phyloP scores from a whole-genome alignment of 345 rosid genomes.

The Psidium friedrichsthalianum region DNA sequence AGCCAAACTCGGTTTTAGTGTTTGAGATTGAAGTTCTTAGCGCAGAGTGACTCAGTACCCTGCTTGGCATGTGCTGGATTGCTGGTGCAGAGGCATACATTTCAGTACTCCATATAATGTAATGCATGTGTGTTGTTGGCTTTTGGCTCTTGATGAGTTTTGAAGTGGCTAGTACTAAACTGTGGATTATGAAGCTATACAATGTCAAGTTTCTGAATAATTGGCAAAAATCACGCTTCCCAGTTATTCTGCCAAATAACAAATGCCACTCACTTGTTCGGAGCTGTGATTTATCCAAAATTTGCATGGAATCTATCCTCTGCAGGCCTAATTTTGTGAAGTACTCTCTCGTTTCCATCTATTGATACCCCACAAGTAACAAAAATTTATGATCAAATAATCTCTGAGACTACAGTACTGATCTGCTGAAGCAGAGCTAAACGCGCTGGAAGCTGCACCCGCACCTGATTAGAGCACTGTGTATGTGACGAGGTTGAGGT shows the following conservation, averaged over 20 bases:
- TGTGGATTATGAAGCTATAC: neutral
- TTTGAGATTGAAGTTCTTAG: slow-evolving; percentile 82
- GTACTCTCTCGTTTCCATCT: neutral
- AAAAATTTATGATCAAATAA: neutral
- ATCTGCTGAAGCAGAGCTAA: neutral
- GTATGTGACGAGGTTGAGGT: neutral
- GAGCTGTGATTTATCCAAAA: neutral
- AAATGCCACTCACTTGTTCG: neutral
- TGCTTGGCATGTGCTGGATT: neutral
- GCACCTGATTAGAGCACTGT: neutral
- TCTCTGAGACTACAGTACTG: neutral
- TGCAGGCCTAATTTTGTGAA: neutral
- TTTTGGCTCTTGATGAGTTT: neutral
- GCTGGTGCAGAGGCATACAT: neutral
- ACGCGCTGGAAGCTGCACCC: neutral
- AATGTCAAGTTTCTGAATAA: neutral
- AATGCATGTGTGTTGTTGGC: neutral
- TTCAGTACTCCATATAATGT: neutral
- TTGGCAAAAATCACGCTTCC: neutral
- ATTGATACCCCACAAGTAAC: neutral
- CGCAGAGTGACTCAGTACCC: slow-evolving; percentile 19
- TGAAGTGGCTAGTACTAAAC: neutral
- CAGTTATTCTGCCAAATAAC: neutral
- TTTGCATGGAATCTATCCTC: neutral
- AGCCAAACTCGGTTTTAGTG: slow-evolving; percentile 69